Percentiles rank a stretch among this genome's conserved stretches.
Evolutionary conservation across 495 filamentous ascomycete genomes (phyloP).

Genomic region (Talaromyces adpressus): DNA sequence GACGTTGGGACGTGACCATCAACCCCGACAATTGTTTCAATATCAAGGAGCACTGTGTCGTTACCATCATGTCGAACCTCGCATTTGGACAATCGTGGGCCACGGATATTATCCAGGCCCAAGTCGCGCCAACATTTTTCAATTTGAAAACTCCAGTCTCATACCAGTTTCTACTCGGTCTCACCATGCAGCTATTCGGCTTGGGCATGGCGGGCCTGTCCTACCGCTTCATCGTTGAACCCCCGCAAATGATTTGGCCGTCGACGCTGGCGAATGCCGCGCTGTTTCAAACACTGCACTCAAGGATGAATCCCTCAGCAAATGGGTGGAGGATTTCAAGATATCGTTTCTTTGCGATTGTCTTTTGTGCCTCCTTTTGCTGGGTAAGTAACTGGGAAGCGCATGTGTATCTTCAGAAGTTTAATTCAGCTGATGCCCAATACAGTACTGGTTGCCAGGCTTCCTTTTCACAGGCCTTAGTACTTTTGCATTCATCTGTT

Average conservation of each 20-base stretch:
- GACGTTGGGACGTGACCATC: constrained; percentile 38
- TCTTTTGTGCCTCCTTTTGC: constrained; percentile 55
- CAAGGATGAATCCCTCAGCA: constrained; percentile 68
- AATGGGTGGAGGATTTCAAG: constrained; percentile 77
- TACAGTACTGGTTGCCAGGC: constrained; percentile 70
- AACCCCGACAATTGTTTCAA: constrained; percentile 55
- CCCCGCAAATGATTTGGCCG: constrained; percentile 82
- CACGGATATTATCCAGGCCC: constrained; percentile 63
- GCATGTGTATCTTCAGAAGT: neutral
- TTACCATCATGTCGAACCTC: constrained; percentile 47
- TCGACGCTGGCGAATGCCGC: constrained; percentile 78
- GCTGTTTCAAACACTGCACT: constrained; percentile 83
- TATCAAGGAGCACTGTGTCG: constrained; percentile 58
- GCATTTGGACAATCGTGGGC: constrained; percentile 6
- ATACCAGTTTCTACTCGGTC: constrained; percentile 70
- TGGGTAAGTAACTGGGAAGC: constrained; percentile 32
- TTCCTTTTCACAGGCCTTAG: constrained; percentile 79
- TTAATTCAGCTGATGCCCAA: neutral
- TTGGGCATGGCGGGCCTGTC: constrained; percentile 72
- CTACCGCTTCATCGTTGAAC: constrained; percentile 69
- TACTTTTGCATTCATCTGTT: constrained; percentile 83
- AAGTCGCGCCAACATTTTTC: constrained; percentile 61
- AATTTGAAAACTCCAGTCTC: constrained; percentile 58
- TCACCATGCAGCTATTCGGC: constrained; percentile 75
- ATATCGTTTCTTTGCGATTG: constrained; percentile 72